These are phyloP conservation scores for Globisporangium recalcitrans DNA, from an alignment of 352 stramenopile species.

Conservation along the genomic window DNA sequence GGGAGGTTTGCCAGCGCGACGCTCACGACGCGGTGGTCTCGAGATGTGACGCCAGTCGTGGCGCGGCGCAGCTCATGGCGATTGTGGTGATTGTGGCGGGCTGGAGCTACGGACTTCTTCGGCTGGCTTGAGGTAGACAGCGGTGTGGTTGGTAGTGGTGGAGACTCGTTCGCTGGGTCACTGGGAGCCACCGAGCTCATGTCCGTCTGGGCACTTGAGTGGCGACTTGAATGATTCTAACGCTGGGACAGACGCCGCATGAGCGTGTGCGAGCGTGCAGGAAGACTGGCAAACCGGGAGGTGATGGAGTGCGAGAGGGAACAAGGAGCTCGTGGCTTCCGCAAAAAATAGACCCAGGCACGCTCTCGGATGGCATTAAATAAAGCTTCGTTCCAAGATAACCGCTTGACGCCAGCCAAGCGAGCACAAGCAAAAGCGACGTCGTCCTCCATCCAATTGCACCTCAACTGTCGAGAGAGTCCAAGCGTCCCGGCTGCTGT, in stretches of 20 bases:
- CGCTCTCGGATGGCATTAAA: no score
- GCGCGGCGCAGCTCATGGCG: not conserved
- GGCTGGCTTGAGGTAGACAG: not conserved
- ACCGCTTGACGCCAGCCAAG: no score
- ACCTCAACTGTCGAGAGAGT: no score
- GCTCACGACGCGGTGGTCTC: constrained; percentile 4
- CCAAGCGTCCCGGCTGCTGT: no score
- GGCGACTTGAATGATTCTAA: not conserved
- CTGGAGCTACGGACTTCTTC: not conserved
- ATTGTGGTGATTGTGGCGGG: not conserved
- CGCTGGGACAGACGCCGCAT: not conserved
- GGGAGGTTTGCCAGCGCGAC: not conserved
- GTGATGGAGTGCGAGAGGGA: not conserved
- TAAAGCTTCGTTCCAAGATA: no score
- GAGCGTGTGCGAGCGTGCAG: not conserved
- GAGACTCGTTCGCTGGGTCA: not conserved
- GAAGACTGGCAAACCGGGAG: not conserved
- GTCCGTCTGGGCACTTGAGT: not conserved
- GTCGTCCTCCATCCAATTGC: no score
- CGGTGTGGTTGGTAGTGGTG: no score
- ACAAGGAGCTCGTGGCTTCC: not conserved
- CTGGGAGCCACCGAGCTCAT: not conserved
- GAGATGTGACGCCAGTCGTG: not conserved
- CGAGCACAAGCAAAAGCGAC: no score
- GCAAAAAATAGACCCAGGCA: no score